phyloP scores from a whole-genome alignment of 306 rosid species.

The Glycyrrhiza uralensis region DNA sequence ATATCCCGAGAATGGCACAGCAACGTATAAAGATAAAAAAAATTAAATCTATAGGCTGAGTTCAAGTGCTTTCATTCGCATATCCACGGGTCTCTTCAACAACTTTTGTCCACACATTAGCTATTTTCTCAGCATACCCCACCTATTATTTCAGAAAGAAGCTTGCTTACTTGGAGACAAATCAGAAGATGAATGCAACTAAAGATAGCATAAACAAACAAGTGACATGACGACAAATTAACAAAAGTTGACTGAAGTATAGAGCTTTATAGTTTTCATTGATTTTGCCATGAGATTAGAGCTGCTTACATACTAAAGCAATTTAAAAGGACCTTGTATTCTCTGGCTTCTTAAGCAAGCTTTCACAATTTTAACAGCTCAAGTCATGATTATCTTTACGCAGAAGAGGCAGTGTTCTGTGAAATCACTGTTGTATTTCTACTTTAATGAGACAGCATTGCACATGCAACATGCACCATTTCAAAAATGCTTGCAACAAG shows the following conservation, averaged over 20 bases:
- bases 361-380: background rate
- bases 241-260: background rate
- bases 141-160: conserved; percentile 47
- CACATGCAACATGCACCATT: background rate
- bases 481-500: background rate
- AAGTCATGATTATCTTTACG: background rate
- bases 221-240: background rate
- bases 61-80: conserved; percentile 54
- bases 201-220: background rate
- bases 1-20: conserved; percentile 20
- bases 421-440: background rate
- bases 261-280: background rate
- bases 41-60: conserved; percentile 39
- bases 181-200: background rate
- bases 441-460: background rate
- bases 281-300: background rate
- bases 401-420: background rate
- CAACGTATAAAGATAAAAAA: conserved; percentile 22
- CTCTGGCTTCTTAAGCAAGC: background rate
- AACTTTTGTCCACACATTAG: conserved; percentile 84
- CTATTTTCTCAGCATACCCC: conserved; percentile 94
- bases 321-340: background rate
- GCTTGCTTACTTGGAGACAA: background rate
- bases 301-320: background rate
- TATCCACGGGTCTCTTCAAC: conserved; percentile 77